phyloP scores from a whole-genome alignment of 352 stramenopile genomes.

The Pythium graminicola region DNA sequence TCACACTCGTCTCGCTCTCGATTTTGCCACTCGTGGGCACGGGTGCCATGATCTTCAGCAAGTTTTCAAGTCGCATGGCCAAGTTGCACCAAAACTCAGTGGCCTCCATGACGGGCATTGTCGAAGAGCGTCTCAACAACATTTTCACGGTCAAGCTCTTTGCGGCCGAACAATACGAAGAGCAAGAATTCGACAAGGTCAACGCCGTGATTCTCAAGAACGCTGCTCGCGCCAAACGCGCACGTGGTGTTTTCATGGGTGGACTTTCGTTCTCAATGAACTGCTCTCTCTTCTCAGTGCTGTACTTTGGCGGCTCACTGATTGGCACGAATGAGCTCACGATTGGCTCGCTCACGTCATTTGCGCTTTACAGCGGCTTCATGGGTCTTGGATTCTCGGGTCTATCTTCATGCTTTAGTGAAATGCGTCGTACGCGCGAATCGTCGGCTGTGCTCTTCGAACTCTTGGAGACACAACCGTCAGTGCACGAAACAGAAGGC shows the following conservation, averaged over 20 bases:
- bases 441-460: slow-evolving; percentile 68
- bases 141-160: slow-evolving; percentile 89
- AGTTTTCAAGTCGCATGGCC: slow-evolving; percentile 69
- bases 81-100: slow-evolving; percentile 78
- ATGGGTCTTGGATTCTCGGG: slow-evolving; percentile 87
- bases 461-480: slow-evolving; percentile 43
- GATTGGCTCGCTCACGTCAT: slow-evolving; percentile 86
- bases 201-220: slow-evolving; percentile 65
- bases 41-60: slow-evolving; percentile 77
- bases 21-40: slow-evolving; percentile 76
- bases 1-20: slow-evolving; percentile 83
- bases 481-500: slow-evolving; percentile 26
- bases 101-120: slow-evolving; percentile 67
- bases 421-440: slow-evolving; percentile 69
- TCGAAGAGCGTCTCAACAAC: slow-evolving; percentile 84
- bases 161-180: slow-evolving; percentile 66
- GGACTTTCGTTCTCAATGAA: slow-evolving; percentile 84
- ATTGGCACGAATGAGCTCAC: slow-evolving; percentile 82
- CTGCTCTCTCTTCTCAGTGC: slow-evolving; percentile 85
- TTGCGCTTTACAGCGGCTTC: slow-evolving; percentile 88
- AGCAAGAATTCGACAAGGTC: slow-evolving; percentile 55
- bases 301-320: slow-evolving; percentile 87
- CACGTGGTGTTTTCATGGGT: slow-evolving; percentile 88
- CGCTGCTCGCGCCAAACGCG: slow-evolving; percentile 58
- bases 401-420: slow-evolving; percentile 75